Base-by-base conservation (phyloP, 768 basidiomycete species). In the Amanita exitialis region DNA sequence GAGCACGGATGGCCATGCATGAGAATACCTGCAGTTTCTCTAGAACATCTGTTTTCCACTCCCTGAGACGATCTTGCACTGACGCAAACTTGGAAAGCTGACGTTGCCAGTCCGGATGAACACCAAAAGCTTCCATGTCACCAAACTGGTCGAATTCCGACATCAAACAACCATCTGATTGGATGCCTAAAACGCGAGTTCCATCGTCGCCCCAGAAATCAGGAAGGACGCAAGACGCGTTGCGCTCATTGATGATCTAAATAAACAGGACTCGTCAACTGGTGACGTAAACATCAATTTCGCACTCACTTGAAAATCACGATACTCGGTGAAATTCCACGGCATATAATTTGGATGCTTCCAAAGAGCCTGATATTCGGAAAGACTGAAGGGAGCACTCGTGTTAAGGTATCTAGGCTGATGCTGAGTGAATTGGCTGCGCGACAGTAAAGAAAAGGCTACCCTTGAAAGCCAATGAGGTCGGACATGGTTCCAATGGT, bases 81-180 rank as follows among this genome's bases (percentile, higher is more conserved):
- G 92, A 94, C 34, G 93, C 91, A 65, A 95, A 95, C 62, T 96
- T 96, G 57, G 90, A 80, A 18, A 96, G 71, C 64, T 96, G 88
- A 75, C 93, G 92, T 62, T 95, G 80, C 87, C 82, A 92, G 69
- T 90, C 86, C 41, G 87, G 89, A 67, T 90, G 88, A 27, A 96
- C 92, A 83, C 93, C 93, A 62, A 95, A 95, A 56, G 93, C 93
- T 65, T 96, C 93, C 80, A 91, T 90, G 68, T 96, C 93, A 55
- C 93, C 93, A 58, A 87, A 96, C 54, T 95, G 92, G 66, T 96
- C 93, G 58, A 95, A 94, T 55, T 93, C 90, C 15, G 89, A 92
- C 12, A 68, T 63, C 56, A 83, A 71, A 65, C 93, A 96, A 16
- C 92, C 92, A 45, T 75, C 68, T 12, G 72, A 68, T 49, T 80